phyloP scores from a whole-genome alignment of 768 basidiomycete genomes.

The Strobilomyces confusus region DNA sequence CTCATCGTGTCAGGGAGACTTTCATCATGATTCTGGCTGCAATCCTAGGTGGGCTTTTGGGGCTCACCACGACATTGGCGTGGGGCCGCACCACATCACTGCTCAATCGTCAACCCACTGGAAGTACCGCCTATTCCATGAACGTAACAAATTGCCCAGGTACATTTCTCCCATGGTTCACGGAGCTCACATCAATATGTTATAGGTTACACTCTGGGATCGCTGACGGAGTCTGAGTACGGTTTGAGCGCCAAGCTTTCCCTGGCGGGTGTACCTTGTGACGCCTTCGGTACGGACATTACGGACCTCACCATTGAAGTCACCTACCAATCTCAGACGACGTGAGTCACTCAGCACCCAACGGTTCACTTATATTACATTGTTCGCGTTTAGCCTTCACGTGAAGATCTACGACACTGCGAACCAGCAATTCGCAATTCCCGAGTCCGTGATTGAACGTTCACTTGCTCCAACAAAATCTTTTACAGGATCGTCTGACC shows the following conservation, averaged over 20 bases:
- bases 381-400: constrained; percentile 44
- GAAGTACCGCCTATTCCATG: constrained; percentile 15
- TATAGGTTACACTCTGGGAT: constrained; percentile 52
- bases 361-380: not conserved
- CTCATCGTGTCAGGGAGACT: not conserved
- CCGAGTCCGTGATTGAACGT: constrained; percentile 46
- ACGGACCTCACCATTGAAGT: constrained; percentile 58
- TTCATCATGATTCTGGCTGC: not conserved
- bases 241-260: constrained; percentile 54
- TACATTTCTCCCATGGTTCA: not conserved
- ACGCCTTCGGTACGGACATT: constrained; percentile 63
- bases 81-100: constrained; percentile 8
- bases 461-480: constrained; percentile 35
- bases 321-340: constrained; percentile 55
- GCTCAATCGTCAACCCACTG: constrained; percentile 3
- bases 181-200: not conserved
- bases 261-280: constrained; percentile 54
- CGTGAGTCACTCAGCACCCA: constrained; percentile 30
- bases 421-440: constrained; percentile 63
- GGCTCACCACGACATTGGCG: not conserved
- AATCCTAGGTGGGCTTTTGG: constrained; percentile 8
- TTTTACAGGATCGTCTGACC: constrained; percentile 46
- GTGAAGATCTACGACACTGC: constrained; percentile 64
- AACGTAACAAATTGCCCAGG: constrained; percentile 34
- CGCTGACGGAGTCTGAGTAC: constrained; percentile 38